Base-by-base conservation (phyloP, 345 rosid species). In the Salix brachista region DNA sequence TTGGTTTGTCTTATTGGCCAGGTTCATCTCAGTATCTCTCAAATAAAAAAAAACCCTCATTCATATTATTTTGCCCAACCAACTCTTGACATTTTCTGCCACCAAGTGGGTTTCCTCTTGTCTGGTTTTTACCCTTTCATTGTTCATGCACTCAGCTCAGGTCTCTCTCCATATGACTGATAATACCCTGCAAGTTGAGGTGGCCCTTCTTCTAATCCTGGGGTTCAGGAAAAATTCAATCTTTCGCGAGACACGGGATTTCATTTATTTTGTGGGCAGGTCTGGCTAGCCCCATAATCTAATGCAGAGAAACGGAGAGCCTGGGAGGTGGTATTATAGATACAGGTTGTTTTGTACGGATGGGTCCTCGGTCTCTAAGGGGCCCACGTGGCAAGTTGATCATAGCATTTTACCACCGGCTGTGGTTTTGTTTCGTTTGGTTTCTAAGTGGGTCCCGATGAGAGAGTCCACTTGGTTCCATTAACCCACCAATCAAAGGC, bases 1-100 rank as follows among this genome's bases (percentile, higher is more conserved):
- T 74, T 50, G 6, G 48, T 80, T 78, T 83, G 86, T 87, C 88
- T 80, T 79, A 77, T 86, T 85, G 79, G 86, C 85, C 13, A 80
- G 80, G 84, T 83, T 66, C 84, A 72, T 68, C 82, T 23, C 25
- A 25, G 52, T 74, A 14, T 26, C n/a, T 65, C 66, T 48, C 23
- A 36, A 54, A 67, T 56, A 52, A 18, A 75, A 54, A 19, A 2
- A 19, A 54, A 4, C 48, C 52, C 54, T 58, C 32, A 3, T 42
- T 23, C 37, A 36, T 5, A 23, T 74, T 71, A 67, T 70, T 69
- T 56, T 79, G 75, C 30, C 83, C 75, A 75, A 72, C 80, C 76
- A 81, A 52, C 84, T 44, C 42, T 75, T 80, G 87, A 72, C 79
- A 79, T 66, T 62, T 77, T 70, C 73, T 71, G 68, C 41, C 32